These are phyloP conservation scores for Setomelanomma holmii DNA, from an alignment of 2,329 filamentous ascomycete species.

Conservation along the genomic window DNA sequence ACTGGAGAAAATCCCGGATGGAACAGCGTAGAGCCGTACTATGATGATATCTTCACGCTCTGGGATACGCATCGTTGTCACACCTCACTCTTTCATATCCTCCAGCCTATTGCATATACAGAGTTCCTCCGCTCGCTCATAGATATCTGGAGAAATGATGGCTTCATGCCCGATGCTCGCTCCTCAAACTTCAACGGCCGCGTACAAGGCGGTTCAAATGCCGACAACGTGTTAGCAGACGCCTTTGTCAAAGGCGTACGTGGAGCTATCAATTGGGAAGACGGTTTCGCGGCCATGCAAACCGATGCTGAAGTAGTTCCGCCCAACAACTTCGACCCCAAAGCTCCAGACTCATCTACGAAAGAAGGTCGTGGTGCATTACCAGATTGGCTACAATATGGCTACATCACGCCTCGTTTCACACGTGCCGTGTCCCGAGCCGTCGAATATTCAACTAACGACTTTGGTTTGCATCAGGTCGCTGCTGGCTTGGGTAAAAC, in stretches of 20 bases:
- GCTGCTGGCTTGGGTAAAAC: slow-evolving; percentile 63
- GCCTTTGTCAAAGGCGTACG: slow-evolving; percentile 73
- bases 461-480: slow-evolving; percentile 72
- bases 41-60: slow-evolving; percentile 74
- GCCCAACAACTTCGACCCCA: slow-evolving; percentile 63
- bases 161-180: slow-evolving; percentile 70
- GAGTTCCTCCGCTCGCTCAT: slow-evolving; percentile 72
- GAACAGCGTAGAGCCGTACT: slow-evolving; percentile 71
- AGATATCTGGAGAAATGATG: slow-evolving; percentile 71
- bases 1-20: slow-evolving; percentile 75
- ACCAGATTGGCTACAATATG: slow-evolving; percentile 67
- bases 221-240: slow-evolving; percentile 75
- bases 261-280: slow-evolving; percentile 67
- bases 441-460: slow-evolving; percentile 73
- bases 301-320: slow-evolving; percentile 71
- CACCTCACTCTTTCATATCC: slow-evolving; percentile 69
- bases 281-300: slow-evolving; percentile 62
- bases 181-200: slow-evolving; percentile 74
- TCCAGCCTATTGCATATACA: slow-evolving; percentile 68
- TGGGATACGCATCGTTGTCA: slow-evolving; percentile 72
- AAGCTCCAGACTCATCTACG: slow-evolving; percentile 65
- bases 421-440: slow-evolving; percentile 69
- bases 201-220: slow-evolving; percentile 73
- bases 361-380: slow-evolving; percentile 7
- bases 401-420: slow-evolving; percentile 70